phyloP scores from a whole-genome alignment of 192 early-diverging fungal genomes.

The Coemansia pectinata region DNA sequence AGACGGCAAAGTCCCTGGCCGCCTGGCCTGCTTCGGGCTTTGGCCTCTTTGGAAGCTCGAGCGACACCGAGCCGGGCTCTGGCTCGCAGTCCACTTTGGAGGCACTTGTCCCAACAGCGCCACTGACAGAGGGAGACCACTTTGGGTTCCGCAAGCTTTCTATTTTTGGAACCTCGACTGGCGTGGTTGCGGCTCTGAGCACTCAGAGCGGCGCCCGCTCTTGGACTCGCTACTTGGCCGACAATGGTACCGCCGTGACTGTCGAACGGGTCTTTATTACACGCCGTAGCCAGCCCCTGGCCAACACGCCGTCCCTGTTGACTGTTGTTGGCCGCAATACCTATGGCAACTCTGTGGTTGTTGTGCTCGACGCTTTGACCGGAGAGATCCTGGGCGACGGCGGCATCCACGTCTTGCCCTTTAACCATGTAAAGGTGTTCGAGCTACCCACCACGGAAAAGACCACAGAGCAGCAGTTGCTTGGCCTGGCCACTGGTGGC shows the following conservation, averaged over 20 bases:
- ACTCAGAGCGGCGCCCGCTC: slow-evolving; percentile 73
- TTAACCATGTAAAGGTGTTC: slow-evolving; percentile 55
- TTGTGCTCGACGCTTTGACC: slow-evolving; percentile 35
- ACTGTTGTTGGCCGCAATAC: slow-evolving; percentile 33
- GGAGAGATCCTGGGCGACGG: slow-evolving; percentile 14
- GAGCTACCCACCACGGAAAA: slow-evolving; percentile 61
- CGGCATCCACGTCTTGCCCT: slow-evolving; percentile 17
- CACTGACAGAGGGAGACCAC: slow-evolving; percentile 33
- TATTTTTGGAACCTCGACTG: slow-evolving; percentile 73
- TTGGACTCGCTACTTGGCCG: slow-evolving; percentile 69
- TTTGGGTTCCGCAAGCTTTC: slow-evolving; percentile 89
- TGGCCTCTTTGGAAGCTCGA: slow-evolving; percentile 34
- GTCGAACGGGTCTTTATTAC: slow-evolving; percentile 40
- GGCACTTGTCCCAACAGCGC: background rate
- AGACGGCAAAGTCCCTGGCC: slow-evolving; percentile 41
- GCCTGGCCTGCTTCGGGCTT: slow-evolving; percentile 54
- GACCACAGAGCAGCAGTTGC: slow-evolving; percentile 25
- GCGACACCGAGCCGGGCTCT: background rate
- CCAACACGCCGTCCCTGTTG: slow-evolving; percentile 26
- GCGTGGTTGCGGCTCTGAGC: slow-evolving; percentile 83
- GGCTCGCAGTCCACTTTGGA: slow-evolving; percentile 9
- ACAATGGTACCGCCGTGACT: slow-evolving; percentile 14
- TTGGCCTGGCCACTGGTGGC: slow-evolving; percentile 24
- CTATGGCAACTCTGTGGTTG: slow-evolving; percentile 33
- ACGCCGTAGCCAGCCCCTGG: slow-evolving; percentile 31